Base-by-base conservation (phyloP, 192 early-diverging fungal genomes). In the Coemansia biformis region DNA sequence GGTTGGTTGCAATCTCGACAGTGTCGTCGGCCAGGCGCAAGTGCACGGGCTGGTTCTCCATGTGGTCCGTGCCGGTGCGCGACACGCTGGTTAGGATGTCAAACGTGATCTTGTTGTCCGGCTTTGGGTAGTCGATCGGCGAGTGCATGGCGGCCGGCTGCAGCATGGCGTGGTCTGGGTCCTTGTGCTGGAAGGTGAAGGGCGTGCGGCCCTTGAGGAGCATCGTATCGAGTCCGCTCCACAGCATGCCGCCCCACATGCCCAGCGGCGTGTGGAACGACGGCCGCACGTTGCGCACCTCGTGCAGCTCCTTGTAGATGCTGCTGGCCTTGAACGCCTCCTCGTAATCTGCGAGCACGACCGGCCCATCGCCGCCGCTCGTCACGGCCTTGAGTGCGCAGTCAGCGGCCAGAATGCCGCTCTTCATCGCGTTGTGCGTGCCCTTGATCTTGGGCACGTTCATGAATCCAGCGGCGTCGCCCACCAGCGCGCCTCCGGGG, bases 381-480 rank as follows among this genome's bases (percentile, higher is more conserved):
- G 60, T 35, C 36, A 90, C 69, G 4, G 85, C 79, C 14, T 86
- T 84, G 64, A 82, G 93, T 4, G 88, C 83, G 30, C 90, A 81
- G 60, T 99, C 96, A 21, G 85, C 96, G 26, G 93, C 96, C 43
- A 99, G 63, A 75, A 98, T 96, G 26, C 93, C 93, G 17, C 88
- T 92, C 74, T 92, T 93, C 93, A 99, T 96, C 36, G 96, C 91
- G n/a, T 88, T 99, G 76, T 99, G 96, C 0, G 93, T 99, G 31
- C 96, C 96, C 76, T 99, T 99, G 60, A 99, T 97, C 75, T 99
- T 99, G 46, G 92, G 88, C 46, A 99, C 80, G 60, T 99, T 99
- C 51, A 99, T 50, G 71, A 96, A 93, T 2, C 96, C 93, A 36
- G 96, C 96, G 2, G 93, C 85, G 62, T 88, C 90, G 28, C 96